Evolutionary conservation across 179 eudicot species (phyloP), one percentile per base, ranked within the genome.

Genomic region (Actinidia polygama): DNA sequence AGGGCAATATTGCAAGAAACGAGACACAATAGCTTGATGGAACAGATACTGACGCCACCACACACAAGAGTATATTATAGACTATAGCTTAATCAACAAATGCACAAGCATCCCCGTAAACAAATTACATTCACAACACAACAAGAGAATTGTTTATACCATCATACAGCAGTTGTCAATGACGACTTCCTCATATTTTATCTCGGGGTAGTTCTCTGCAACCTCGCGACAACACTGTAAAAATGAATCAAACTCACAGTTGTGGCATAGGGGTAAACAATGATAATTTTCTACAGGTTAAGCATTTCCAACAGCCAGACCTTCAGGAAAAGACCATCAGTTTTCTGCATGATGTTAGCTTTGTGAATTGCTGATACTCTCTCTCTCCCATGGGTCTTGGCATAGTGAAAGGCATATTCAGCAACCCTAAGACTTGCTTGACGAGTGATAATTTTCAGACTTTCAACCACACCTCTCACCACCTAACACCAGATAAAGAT

Each of bases 271-370:
- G 11, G 12, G 51, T 12, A 49, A 63, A 67, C 49, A 58, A 61
- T 62, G 14, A 55, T 7, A 76, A 40, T 16, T 12, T 4, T 54
- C 7, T 47, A 24, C 14, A 15, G 76, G 44, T 78, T 47, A 81
- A 78, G 75, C 2, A 79, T 83, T 57, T 51, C 77, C 67, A 47
- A 74, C 49, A 36, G 40, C 26, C 51, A 79, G 40, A 96, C 99
- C 98, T 95, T 90, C 12, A 96, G 92, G 80, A 96, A 96, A 78
- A 96, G 98, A 79, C 99, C 99, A 88, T 96, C 99, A 75, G 99
- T 96, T 85, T 96, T 96, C 91, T 95, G 98, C 99, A 96, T 96
- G 88, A 96, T 96, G 77, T 96, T 95, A 84, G 99, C 99, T 91
- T 96, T 96, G 84, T 96, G 99, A 44, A 96, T 93, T 4, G 99